Percentiles rank a stretch among this genome's conserved stretches.
These are phyloP conservation scores for Podila verticillata DNA, from an alignment of 192 early-diverging fungal species.

Conservation along the genomic window DNA sequence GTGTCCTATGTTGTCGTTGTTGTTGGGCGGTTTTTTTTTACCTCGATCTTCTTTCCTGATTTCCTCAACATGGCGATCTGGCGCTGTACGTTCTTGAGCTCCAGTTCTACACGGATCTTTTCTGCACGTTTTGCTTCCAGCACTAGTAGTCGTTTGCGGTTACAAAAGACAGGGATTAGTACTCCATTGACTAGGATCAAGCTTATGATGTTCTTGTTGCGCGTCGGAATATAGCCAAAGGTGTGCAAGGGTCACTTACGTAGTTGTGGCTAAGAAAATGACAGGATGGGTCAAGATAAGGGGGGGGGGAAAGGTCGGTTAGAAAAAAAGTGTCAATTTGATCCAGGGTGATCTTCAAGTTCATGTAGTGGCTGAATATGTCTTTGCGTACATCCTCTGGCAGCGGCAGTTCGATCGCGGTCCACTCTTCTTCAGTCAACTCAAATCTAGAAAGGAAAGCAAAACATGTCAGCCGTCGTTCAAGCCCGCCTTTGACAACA, in stretches of 20 bases:
- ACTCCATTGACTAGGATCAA: background rate
- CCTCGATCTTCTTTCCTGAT: slow-evolving; percentile 42
- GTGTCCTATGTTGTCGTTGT: too few relatives aligned
- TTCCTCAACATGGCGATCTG: slow-evolving; percentile 62
- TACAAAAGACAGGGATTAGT: too few relatives aligned
- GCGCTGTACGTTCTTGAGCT: slow-evolving; percentile 68
- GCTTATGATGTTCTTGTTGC: background rate
- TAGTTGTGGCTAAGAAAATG: slow-evolving; percentile 20
- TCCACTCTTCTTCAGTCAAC: slow-evolving; percentile 75
- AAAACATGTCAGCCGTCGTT: background rate
- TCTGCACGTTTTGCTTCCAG: slow-evolving; percentile 72
- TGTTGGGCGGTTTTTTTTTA: background rate
- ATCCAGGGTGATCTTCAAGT: background rate
- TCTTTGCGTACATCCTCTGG: slow-evolving; percentile 68
- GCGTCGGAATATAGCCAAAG: background rate
- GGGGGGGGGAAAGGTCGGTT: background rate
- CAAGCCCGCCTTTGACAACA: background rate
- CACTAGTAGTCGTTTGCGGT: too few relatives aligned
- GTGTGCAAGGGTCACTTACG: slow-evolving; percentile 6
- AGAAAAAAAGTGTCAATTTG: background rate
- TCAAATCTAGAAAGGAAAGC: slow-evolving; percentile 64
- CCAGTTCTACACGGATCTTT: slow-evolving; percentile 62
- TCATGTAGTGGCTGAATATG: background rate
- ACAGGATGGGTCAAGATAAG: background rate
- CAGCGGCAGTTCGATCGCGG: slow-evolving; percentile 73